Base-by-base conservation (phyloP, 257 asterid genomes). In the Euphrasia confusa region DNA sequence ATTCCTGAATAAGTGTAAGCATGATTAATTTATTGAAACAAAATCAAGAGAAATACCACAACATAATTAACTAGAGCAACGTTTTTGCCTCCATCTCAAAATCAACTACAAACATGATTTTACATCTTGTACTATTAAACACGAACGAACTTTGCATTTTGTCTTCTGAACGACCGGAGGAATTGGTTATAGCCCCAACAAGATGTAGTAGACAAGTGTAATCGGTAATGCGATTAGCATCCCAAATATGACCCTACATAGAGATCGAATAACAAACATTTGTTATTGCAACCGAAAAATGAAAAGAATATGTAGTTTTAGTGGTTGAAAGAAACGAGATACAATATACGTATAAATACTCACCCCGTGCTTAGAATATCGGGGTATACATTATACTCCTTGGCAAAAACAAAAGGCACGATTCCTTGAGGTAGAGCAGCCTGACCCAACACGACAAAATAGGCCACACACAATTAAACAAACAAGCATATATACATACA, bases 351-450 rank as follows among this genome's bases (percentile, higher is more conserved):
- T 32, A 58, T 24, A 15, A 52, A 42, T 37, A 65, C 69, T 78
- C 56, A 81, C 87, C 70, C 84, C 2, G 87, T 81, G 81, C 87
- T 81, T 58, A 81, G 87, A 68, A 81, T 78, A 70, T 75, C 79
- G 10, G 87, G 84, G 58, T 75, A 79, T 50, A 81, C 80, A 37
- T 78, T 81, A 52, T 81, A 81, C 71, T 81, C 87, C 84, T 81
- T 81, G 53, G 87, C 87, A 59, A 81, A 81, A 39, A 81, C 87
- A 74, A 81, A 81, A 15, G 87, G 87, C 55, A 81, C 87, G 50
- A 81, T 81, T 63, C 87, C 87, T 72, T 81, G 87, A 14, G 87
- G 87, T 58, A 81, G 77, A 73, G 87, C 79, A 35, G 87, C 84
- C 87, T 78, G 78, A 35, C 10, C 40, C 66, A 61, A 55, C 32